Conservation (phyloP, 371 early-diverging fungal genomes). For the Coemansia sp. region DNA sequence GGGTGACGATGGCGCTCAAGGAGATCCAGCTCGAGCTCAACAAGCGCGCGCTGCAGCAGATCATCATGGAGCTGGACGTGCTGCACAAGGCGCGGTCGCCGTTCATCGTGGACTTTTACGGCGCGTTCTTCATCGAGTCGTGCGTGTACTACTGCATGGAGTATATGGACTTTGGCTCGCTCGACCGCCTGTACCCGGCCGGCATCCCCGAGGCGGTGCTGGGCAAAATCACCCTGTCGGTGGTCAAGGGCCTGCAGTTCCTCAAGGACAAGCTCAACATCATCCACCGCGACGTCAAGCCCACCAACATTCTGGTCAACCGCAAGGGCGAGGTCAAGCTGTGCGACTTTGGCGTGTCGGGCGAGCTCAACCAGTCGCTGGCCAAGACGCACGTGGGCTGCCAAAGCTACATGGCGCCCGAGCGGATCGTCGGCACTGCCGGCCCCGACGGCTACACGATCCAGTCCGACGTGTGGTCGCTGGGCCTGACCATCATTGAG, state of each 20-base stretch:
- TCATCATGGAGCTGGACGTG: conserved; percentile 89
- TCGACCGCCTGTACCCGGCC: conserved; percentile 80
- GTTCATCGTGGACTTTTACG: conserved; percentile 95
- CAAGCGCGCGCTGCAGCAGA: conserved; percentile 81
- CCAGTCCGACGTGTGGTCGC: conserved; percentile 84
- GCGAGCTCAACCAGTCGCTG: conserved; percentile 83
- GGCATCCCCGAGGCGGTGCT: conserved; percentile 84
- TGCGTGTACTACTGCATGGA: conserved; percentile 94
- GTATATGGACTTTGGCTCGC: conserved; percentile 93
- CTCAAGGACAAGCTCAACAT: conserved; percentile 85
- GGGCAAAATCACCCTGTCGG: conserved; percentile 72
- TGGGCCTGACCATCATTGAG: conserved; percentile 93
- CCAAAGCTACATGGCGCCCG: conserved; percentile 95
- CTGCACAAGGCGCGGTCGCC: conserved; percentile 82
- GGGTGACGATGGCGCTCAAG: conserved; percentile 93
- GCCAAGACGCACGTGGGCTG: conserved; percentile 94
- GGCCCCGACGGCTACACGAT: conserved; percentile 67
- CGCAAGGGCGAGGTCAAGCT: conserved; percentile 84
- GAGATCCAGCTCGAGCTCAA: conserved; percentile 91
- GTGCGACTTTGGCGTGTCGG: conserved; percentile 90
- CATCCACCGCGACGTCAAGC: conserved; percentile 95
- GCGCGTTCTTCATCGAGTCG: conserved; percentile 96
- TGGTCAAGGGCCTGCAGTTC: conserved; percentile 84
- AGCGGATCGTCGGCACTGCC: conserved; percentile 61
- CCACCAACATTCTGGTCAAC: conserved; percentile 91